Evolutionary conservation across 345 rosid genomes (phyloP).

Genomic region (Populus davidiana): DNA sequence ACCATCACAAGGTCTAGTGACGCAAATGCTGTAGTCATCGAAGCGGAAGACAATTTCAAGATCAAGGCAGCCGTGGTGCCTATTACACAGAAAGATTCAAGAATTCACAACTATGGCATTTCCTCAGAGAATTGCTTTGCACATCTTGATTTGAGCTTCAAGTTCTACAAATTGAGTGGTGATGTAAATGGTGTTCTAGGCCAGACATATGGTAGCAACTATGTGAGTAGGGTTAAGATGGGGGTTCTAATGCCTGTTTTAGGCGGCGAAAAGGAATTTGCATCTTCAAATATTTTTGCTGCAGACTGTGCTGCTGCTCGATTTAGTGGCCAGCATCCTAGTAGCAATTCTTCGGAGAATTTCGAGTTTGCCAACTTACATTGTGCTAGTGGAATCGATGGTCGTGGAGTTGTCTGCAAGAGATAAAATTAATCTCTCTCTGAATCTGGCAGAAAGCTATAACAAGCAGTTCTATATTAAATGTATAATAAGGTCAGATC

Average conservation of each 20-base stretch:
- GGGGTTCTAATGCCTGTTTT: constrained; percentile 57
- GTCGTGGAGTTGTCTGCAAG: constrained; percentile 30
- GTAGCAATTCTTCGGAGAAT: constrained; percentile 1
- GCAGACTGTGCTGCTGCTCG: constrained; percentile 38
- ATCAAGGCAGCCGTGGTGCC: constrained; percentile 26
- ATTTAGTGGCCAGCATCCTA: constrained; percentile 15
- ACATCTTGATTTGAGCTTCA: constrained; percentile 60
- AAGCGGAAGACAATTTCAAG: constrained; percentile 21
- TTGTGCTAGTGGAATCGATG: constrained; percentile 17
- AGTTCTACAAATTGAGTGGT: constrained; percentile 41
- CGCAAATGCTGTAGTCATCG: constrained; percentile 14
- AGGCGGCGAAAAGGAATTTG: constrained; percentile 52
- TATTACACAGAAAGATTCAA: constrained; percentile 25
- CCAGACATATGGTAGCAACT: constrained; percentile 45
- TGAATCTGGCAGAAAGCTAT: not conserved
- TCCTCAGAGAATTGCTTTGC: constrained; percentile 53
- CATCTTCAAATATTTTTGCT: constrained; percentile 42
- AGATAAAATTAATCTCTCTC: not conserved
- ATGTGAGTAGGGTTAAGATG: constrained; percentile 54
- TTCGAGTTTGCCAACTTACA: constrained; percentile 11
- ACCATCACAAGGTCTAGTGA: constrained; percentile 16
- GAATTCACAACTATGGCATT: constrained; percentile 32
- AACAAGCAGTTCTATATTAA: not conserved
- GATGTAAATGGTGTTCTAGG: constrained; percentile 55
- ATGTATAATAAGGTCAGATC: not conserved